Evolutionary conservation across 129 eudicot species (phyloP).

Genomic region (Chrysanthemum makinoi): DNA sequence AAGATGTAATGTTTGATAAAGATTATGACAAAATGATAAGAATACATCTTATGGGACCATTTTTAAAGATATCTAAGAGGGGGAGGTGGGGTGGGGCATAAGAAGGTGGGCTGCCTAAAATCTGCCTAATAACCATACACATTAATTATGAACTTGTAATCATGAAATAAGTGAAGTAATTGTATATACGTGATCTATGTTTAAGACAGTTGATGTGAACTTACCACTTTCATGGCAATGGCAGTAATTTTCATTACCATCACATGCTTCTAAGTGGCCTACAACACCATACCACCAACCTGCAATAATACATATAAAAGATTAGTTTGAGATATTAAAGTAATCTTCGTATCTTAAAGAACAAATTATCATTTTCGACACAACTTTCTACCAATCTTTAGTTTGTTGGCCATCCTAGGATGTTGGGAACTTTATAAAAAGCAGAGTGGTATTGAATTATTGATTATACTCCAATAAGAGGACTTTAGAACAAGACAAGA

Average conservation of each 20-base stretch:
- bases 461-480: slow-evolving; percentile 23
- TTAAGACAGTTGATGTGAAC: slow-evolving; percentile 23
- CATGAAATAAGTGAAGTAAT: no score
- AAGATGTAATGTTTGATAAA: slow-evolving; percentile 45
- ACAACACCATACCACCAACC: slow-evolving; percentile 99
- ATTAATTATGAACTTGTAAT: slow-evolving; percentile 22
- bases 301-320: slow-evolving; percentile 30
- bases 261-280: slow-evolving; percentile 89
- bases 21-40: slow-evolving; percentile 36
- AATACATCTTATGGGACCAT: slow-evolving; percentile 50
- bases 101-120: slow-evolving; percentile 15
- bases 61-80: slow-evolving; percentile 12
- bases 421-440: slow-evolving; percentile 24
- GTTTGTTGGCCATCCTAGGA: slow-evolving; percentile 25
- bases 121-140: slow-evolving; percentile 22
- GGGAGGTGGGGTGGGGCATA: background rate
- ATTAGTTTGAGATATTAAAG: background rate
- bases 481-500: slow-evolving; percentile 33
- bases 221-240: slow-evolving; percentile 80
- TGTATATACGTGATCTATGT: background rate
- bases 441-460: slow-evolving; percentile 29
- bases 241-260: slow-evolving; percentile 72
- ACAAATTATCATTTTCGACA: slow-evolving; percentile 19
- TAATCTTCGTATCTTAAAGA: slow-evolving; percentile 17
- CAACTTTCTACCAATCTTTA: slow-evolving; percentile 30